Conservation (phyloP, 1,139 yeast species). For the Diutina rugosa region DNA sequence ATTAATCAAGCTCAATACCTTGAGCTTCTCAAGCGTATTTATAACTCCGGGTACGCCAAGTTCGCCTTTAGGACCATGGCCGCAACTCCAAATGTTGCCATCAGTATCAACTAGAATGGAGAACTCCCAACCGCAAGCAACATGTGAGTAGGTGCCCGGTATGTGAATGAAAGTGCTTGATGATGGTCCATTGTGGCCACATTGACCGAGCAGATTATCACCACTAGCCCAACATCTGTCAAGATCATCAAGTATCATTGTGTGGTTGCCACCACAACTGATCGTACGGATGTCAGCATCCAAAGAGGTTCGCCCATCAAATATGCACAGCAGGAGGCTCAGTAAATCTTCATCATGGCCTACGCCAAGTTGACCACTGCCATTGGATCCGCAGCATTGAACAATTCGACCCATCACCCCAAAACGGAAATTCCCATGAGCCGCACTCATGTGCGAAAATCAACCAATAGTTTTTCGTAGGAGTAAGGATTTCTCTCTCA, state of each 20-base stretch:
- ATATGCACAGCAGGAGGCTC: conserved; percentile 14
- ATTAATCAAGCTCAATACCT: not conserved
- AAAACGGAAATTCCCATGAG: not conserved
- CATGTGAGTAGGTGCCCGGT: conserved; percentile 24
- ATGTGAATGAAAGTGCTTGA: conserved; percentile 12
- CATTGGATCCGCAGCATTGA: conserved; percentile 66
- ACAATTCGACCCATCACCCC: not conserved
- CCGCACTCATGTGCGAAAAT: not conserved
- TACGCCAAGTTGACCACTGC: conserved; percentile 62
- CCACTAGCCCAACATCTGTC: conserved; percentile 54
- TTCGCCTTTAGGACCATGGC: conserved; percentile 63
- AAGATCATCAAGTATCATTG: conserved; percentile 40
- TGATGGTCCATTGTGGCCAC: conserved; percentile 16
- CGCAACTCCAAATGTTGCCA: conserved; percentile 38
- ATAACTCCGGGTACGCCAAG: conserved; percentile 29
- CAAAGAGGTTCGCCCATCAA: conserved; percentile 7
- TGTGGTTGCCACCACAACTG: conserved; percentile 71
- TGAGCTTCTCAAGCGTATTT: not conserved
- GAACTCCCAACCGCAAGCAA: conserved; percentile 73
- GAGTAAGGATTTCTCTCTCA: not conserved
- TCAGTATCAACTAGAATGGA: conserved; percentile 34
- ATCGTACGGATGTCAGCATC: not conserved
- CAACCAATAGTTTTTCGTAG: conserved; percentile 1
- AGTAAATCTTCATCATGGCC: conserved; percentile 41
- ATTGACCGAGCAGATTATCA: conserved; percentile 42